These are phyloP conservation scores for Ilyonectria mors-panacis DNA, from an alignment of 2,329 filamentous ascomycete genomes.

Conservation along the genomic window DNA sequence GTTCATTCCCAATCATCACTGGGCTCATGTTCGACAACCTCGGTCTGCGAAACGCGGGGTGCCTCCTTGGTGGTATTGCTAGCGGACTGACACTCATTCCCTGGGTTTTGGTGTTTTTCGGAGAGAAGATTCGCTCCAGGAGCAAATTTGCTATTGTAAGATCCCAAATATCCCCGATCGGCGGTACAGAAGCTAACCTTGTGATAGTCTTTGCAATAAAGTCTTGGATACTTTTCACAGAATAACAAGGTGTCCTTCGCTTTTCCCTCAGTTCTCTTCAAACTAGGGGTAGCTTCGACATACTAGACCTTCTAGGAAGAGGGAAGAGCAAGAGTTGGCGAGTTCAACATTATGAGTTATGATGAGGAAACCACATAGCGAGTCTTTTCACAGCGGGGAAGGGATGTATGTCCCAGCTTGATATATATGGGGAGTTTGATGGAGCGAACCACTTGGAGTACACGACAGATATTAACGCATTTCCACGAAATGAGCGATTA, in stretches of 20 bases:
- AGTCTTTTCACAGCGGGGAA: neutral
- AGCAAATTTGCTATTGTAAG: slow-evolving; percentile 82
- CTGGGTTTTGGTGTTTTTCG: slow-evolving; percentile 87
- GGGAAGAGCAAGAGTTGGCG: neutral
- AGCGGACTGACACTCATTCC: slow-evolving; percentile 82
- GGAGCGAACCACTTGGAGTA: neutral
- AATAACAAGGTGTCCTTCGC: no score
- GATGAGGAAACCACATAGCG: neutral
- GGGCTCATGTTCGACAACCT: slow-evolving; percentile 80
- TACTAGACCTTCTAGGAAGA: neutral
- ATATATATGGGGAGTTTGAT: slow-evolving; percentile 3
- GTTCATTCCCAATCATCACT: slow-evolving; percentile 85
- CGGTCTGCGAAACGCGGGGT: slow-evolving; percentile 79
- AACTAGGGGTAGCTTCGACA: neutral
- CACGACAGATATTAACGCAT: neutral
- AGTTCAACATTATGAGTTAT: neutral
- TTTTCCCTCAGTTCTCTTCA: neutral
- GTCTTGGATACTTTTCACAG: no score
- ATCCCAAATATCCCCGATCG: slow-evolving; percentile 4
- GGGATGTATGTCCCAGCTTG: neutral
- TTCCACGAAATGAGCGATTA: neutral
- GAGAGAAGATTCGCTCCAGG: slow-evolving; percentile 79
- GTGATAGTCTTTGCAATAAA: slow-evolving; percentile 40
- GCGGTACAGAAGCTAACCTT: neutral
- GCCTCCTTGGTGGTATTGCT: slow-evolving; percentile 82